Evolutionary conservation across 306 rosid genomes (phyloP).

Genomic region (Canavalia ensiformis): DNA sequence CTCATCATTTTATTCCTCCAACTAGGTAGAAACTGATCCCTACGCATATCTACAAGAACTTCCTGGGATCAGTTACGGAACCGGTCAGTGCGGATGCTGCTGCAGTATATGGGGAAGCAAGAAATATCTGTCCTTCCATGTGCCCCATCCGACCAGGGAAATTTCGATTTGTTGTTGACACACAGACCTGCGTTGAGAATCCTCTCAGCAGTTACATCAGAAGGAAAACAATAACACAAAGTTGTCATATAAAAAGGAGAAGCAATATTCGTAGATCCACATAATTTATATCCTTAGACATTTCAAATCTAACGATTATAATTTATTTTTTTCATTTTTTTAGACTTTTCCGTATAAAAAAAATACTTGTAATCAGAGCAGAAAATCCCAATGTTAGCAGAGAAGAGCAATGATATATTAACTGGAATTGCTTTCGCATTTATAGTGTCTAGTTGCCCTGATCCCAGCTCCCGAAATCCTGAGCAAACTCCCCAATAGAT

Average conservation of each 20-base stretch:
- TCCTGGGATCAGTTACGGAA: slow-evolving; percentile 82
- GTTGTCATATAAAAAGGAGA: not conserved
- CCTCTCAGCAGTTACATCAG: slow-evolving; percentile 22
- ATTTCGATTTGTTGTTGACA: slow-evolving; percentile 76
- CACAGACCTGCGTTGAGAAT: slow-evolving; percentile 66
- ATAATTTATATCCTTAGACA: too few relatives aligned
- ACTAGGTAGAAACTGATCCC: slow-evolving; percentile 26
- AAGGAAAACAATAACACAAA: not conserved
- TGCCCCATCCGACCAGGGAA: slow-evolving; percentile 96
- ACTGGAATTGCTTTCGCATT: too few relatives aligned
- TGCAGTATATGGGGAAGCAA: slow-evolving; percentile 90
- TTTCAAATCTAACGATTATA: too few relatives aligned
- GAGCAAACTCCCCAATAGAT: too few relatives aligned
- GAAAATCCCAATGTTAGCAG: too few relatives aligned
- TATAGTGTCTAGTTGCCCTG: too few relatives aligned
- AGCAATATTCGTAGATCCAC: too few relatives aligned
- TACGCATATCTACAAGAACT: slow-evolving; percentile 64
- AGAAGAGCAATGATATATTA: too few relatives aligned
- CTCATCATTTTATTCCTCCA: not conserved
- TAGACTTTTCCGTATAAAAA: too few relatives aligned
- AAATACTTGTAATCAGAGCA: too few relatives aligned
- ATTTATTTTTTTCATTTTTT: too few relatives aligned
- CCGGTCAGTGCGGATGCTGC: slow-evolving; percentile 97
- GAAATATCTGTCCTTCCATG: slow-evolving; percentile 85
- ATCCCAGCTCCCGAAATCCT: too few relatives aligned